Percentiles rank a stretch among this genome's conserved stretches.
These are phyloP conservation scores for Begonia fuchsioides DNA, from an alignment of 306 rosid species.

Conservation along the genomic window DNA sequence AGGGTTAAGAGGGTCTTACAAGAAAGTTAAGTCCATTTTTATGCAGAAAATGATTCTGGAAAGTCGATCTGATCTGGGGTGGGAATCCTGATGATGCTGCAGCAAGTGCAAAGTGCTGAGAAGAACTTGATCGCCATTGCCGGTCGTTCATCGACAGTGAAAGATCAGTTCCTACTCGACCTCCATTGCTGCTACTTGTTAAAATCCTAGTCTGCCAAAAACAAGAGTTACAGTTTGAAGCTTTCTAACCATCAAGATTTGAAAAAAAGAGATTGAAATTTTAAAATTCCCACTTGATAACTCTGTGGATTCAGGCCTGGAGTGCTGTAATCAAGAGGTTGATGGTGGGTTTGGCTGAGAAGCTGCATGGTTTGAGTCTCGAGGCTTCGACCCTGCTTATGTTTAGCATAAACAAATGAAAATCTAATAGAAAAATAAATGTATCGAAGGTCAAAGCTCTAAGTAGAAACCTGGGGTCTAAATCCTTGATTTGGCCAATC, in stretches of 20 bases:
- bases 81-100: conserved; percentile 99
- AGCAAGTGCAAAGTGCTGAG: conserved; percentile 52
- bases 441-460: background rate
- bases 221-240: background rate
- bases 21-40: conserved; percentile 48
- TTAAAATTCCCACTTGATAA: conserved; percentile 33
- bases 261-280: background rate
- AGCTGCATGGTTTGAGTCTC: conserved; percentile 28
- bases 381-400: conserved; percentile 8
- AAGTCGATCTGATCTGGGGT: background rate
- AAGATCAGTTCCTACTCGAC: conserved; percentile 40
- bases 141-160: conserved; percentile 38
- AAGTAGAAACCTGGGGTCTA: conserved; percentile 13
- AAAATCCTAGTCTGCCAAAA: conserved; percentile 18
- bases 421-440: background rate
- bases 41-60: conserved; percentile 45
- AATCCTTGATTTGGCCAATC: conserved; percentile 22
- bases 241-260: background rate
- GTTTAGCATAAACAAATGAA: background rate
- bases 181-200: conserved; percentile 34
- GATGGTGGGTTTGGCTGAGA: conserved; percentile 16
- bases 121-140: conserved; percentile 36
- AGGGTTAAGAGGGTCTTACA: conserved; percentile 35
- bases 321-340: conserved; percentile 23
- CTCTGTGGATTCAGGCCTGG: conserved; percentile 27